A percentile compares a stretch with the other conserved stretches of the same genome.
Evolutionary conservation across 257 asterid species (phyloP).

Genomic region (Petrea volubilis): DNA sequence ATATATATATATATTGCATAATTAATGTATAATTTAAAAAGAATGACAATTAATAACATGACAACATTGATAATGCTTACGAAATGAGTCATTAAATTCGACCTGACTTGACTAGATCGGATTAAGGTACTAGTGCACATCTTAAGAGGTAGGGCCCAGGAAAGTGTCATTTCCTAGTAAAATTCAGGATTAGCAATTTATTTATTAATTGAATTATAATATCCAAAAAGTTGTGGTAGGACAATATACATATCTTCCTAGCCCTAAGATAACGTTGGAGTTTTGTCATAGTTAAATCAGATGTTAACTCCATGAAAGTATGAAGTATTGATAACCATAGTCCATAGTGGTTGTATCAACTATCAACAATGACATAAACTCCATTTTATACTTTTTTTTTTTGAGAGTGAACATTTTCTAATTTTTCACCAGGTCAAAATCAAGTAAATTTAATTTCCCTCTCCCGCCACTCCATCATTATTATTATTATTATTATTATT

Average conservation of each 20-base stretch:
- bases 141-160: not conserved
- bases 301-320: not conserved
- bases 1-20: too few species aligned
- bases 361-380: slow-evolving; percentile 8
- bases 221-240: slow-evolving; percentile 7
- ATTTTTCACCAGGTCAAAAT: not conserved
- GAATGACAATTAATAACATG: too few species aligned
- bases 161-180: not conserved
- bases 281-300: not conserved
- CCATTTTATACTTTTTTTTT: not conserved
- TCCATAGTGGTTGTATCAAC: slow-evolving; percentile 15
- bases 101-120: too few species aligned
- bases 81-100: too few species aligned
- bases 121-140: not conserved
- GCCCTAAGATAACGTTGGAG: not conserved
- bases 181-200: not conserved
- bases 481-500: too few species aligned
- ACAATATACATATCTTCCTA: not conserved
- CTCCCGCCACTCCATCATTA: too few species aligned
- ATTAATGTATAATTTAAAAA: too few species aligned
- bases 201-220: not conserved
- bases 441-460: not conserved
- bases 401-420: too few species aligned
- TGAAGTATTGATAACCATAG: not conserved
- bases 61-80: too few species aligned